These are phyloP conservation scores for Ascochyta clinopodiicola DNA, from an alignment of 2,329 filamentous ascomycete species.

Conservation along the genomic window DNA sequence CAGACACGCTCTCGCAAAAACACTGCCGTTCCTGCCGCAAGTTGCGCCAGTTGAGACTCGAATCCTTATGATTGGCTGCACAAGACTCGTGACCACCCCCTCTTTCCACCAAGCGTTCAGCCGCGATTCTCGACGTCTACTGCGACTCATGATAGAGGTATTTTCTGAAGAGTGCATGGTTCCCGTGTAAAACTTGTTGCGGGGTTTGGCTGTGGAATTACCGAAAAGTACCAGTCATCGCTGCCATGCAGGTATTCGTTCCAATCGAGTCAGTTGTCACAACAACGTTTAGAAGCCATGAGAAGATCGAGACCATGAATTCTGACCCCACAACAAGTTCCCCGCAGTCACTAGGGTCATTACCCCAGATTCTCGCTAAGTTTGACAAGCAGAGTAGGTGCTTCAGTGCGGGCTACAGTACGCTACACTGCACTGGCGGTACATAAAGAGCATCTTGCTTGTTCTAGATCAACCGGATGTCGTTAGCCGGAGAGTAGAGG, in stretches of 20 bases:
- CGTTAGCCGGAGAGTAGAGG: constrained; percentile 13
- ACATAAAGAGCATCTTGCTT: not conserved
- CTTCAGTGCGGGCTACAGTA: constrained; percentile 1
- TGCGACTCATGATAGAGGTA: constrained; percentile 17
- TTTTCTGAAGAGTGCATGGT: constrained; percentile 1
- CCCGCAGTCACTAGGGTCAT: constrained; percentile 30
- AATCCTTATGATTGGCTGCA: not conserved
- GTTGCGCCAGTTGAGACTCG: not conserved
- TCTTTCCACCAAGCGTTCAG: constrained; percentile 16
- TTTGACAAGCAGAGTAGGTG: constrained; percentile 18
- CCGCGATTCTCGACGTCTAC: not conserved
- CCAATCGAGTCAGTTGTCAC: constrained; percentile 28
- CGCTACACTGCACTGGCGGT: not conserved
- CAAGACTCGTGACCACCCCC: constrained; percentile 8
- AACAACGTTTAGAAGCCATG: constrained; percentile 2
- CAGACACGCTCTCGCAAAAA: not conserved
- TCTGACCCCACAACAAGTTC: constrained; percentile 19
- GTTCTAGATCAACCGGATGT: constrained; percentile 16
- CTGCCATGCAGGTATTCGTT: constrained; percentile 6
- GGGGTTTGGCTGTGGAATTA: constrained; percentile 22
- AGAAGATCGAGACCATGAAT: constrained; percentile 13
- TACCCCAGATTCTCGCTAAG: constrained; percentile 30
- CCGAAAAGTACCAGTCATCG: constrained; percentile 19
- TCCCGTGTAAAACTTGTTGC: constrained; percentile 10
- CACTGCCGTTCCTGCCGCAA: not conserved